Percentiles rank a stretch among this genome's conserved stretches.
Conservation (phyloP, 108 stramenopile species). For the Nannochloropsis oceanica region DNA sequence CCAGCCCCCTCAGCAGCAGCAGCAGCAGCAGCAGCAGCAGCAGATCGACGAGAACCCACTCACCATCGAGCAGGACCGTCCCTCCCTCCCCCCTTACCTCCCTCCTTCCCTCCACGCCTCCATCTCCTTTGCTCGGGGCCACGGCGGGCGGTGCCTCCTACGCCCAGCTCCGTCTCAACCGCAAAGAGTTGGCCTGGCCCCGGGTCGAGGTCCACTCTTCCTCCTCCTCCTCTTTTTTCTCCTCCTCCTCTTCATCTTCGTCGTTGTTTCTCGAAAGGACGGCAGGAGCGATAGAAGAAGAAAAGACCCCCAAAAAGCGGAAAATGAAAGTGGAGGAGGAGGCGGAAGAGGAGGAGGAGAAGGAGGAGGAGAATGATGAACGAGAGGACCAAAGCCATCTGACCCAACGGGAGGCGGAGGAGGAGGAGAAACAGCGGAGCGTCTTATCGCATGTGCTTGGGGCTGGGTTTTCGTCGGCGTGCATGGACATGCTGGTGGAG, state of each 20-base stretch:
- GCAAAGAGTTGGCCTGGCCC: too few relatives aligned
- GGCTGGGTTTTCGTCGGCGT: neutral
- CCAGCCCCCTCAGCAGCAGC: too few relatives aligned
- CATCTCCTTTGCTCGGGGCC: too few relatives aligned
- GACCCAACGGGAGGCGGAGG: neutral
- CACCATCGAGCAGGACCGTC: too few relatives aligned
- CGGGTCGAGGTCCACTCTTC: neutral
- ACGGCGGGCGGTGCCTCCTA: too few relatives aligned
- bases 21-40: too few relatives aligned
- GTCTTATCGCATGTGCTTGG: neutral
- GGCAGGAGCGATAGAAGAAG: neutral
- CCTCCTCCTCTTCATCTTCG: neutral
- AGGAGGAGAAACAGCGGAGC: neutral
- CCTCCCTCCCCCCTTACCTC: too few relatives aligned
- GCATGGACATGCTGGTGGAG: neutral
- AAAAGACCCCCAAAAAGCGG: neutral
- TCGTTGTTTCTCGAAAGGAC: neutral
- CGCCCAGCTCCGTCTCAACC: too few relatives aligned
- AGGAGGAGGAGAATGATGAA: neutral
- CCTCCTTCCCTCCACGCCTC: too few relatives aligned
- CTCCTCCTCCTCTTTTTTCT: neutral
- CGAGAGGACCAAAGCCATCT: neutral
- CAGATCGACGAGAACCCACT: too few relatives aligned
- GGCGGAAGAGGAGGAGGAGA: neutral
- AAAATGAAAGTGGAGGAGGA: neutral